Base-by-base conservation (phyloP, 805 yeast species). In the Nakazawaea holstii region DNA sequence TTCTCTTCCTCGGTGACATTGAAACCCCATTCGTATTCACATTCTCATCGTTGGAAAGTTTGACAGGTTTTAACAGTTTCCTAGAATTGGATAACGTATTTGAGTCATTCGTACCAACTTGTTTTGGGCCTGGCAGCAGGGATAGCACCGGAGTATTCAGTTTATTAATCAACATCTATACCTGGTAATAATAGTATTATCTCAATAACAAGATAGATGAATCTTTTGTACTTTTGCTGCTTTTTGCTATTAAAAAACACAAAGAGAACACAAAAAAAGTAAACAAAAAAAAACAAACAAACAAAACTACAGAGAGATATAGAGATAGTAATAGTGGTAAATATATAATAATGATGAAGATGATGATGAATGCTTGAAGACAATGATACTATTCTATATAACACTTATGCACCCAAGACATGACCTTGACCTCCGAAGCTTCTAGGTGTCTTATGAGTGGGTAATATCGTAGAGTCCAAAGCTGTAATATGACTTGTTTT, bases 381-480 rank as follows among this genome's bases (percentile, higher is more conserved):
- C 24, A 20, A 20, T 20, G 24, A 3, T 20, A 20, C 24, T 20
- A 5, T 5, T 20, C 24, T 20, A 20, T 20, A n/a, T 24, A 15
- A 24, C 27, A 30, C n/a, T 30, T 13, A 28, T 24, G 54, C 37
- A 11, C 65, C 65, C 35, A 62, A 50, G 20, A 61, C 62, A 31
- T 57, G 53, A 28, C 65, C 65, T n/a, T 53, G 44, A 14, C 63
- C 63, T 30, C 41, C 41, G 49, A 58, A 58, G 31, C 35, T 42
- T 14, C 36, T 32, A 20, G 45, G 39, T 41, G 41, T 41, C 6
- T 24, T 35, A 47, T 52, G 56, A 28, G 58, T 45, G 15, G 64
- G 66, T 32, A 60, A 48, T 10, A 49, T 38, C 9, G 36, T 41
- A 17, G 43, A 29, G 17, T 49, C 53, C 14, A 49, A 51, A 2